Conservation (phyloP, 805 yeast genomes). For the Ogataea populi-albae region DNA sequence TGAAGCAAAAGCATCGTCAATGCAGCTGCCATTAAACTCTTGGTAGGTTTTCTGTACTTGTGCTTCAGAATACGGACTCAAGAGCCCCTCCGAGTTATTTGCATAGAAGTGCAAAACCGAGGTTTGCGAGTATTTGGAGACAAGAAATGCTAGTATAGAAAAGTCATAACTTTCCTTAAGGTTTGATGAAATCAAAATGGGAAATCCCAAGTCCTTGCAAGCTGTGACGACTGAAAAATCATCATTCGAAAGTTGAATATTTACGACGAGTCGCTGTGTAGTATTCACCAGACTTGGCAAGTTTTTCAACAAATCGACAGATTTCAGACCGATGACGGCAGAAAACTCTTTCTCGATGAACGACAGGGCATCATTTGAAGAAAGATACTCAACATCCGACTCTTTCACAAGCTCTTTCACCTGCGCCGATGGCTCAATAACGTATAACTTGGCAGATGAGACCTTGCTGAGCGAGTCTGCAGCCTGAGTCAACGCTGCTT, state of each 20-base stretch:
- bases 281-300: conserved; percentile 51
- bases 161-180: conserved; percentile 51
- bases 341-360: conserved; percentile 39
- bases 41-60: conserved; percentile 12
- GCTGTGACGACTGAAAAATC: conserved; percentile 74
- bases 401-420: conserved; percentile 1
- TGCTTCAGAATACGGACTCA: conserved; percentile 7
- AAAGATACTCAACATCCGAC: conserved; percentile 18
- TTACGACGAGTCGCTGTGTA: conserved; percentile 49
- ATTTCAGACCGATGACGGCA: conserved; percentile 49
- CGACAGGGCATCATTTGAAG: conserved; percentile 53
- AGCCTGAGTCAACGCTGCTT: conserved; percentile 2
- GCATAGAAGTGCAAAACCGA: conserved; percentile 74
- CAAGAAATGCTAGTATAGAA: conserved; percentile 55
- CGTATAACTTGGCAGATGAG: conserved; percentile 14
- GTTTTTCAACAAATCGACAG: conserved; percentile 51
- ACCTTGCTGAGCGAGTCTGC: conserved; percentile 11
- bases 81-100: conserved; percentile 9
- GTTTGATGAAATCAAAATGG: conserved; percentile 65
- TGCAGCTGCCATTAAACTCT: conserved; percentile 26
- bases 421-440: conserved; percentile 12
- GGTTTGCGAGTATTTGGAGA: conserved; percentile 45
- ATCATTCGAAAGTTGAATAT: conserved; percentile 52
- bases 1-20: conserved; percentile 34
- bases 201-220: conserved; percentile 64